Conservation (phyloP, 129 eudicot genomes). For the Helichrysum umbraculigerum region DNA sequence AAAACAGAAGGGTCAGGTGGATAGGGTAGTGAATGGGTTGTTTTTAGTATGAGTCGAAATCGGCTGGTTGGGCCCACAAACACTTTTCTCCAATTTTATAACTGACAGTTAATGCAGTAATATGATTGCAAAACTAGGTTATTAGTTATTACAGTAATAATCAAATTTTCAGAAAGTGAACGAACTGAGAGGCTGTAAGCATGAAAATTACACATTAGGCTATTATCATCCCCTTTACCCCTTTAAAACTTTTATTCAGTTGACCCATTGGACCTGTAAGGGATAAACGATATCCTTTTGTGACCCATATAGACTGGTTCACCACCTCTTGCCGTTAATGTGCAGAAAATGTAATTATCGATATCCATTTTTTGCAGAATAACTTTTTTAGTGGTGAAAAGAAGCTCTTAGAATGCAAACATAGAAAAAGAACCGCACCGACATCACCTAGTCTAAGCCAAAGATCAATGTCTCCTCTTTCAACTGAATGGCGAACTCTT, state of each 20-base stretch:
- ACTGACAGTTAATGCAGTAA: not conserved
- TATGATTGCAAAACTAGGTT: not conserved
- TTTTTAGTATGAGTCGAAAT: too few relatives aligned
- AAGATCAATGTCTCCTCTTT: slow-evolving; percentile 51
- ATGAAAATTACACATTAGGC: not conserved
- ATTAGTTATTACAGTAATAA: not conserved
- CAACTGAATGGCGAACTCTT: slow-evolving; percentile 47
- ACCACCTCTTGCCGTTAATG: not conserved
- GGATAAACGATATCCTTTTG: not conserved
- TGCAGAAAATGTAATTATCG: slow-evolving; percentile 7
- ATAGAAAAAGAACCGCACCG: slow-evolving; percentile 46
- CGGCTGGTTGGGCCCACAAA: not conserved
- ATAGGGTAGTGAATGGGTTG: too few relatives aligned
- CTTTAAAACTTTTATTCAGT: not conserved
- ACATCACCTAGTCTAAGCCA: slow-evolving; percentile 44
- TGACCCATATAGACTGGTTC: not conserved
- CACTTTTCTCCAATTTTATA: not conserved
- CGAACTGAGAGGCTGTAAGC: not conserved
- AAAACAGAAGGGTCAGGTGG: not conserved
- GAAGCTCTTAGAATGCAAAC: slow-evolving; percentile 54
- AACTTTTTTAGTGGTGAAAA: slow-evolving; percentile 66
- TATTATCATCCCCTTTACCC: not conserved
- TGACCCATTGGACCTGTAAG: not conserved
- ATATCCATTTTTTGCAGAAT: slow-evolving; percentile 39
- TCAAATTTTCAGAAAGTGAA: not conserved